Percentiles rank a stretch among this genome's conserved stretches.
These are phyloP conservation scores for Leccinum variicolor DNA, from an alignment of 768 basidiomycete species.

Conservation along the genomic window DNA sequence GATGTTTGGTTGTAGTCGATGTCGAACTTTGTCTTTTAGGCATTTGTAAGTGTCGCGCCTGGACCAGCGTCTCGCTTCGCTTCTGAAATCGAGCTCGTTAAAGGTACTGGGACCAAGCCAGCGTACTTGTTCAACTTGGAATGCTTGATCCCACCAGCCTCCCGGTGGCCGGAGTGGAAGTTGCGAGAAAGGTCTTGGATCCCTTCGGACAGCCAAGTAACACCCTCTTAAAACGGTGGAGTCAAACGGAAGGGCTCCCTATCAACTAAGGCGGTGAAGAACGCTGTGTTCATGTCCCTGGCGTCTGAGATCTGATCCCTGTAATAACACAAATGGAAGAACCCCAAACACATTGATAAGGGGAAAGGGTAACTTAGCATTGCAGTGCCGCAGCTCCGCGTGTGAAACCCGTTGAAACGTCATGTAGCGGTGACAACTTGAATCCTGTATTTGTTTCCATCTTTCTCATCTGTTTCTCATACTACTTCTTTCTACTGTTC, in stretches of 20 bases:
- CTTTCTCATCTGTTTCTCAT: background rate
- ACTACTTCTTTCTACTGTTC: background rate
- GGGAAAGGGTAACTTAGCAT: background rate
- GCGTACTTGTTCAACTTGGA: slow-evolving; percentile 41
- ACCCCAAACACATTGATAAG: too few species aligned
- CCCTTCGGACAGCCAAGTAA: slow-evolving; percentile 41
- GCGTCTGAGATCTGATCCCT: background rate
- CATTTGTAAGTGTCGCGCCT: slow-evolving; percentile 14
- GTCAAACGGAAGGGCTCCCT: slow-evolving; percentile 34
- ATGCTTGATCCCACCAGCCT: slow-evolving; percentile 31
- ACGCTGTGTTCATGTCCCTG: background rate
- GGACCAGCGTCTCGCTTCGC: background rate
- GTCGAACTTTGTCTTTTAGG: slow-evolving; percentile 5
- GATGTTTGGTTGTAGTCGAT: background rate
- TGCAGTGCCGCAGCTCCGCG: slow-evolving; percentile 6
- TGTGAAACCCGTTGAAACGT: slow-evolving; percentile 11
- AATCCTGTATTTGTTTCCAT: background rate
- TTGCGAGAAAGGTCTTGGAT: slow-evolving; percentile 39
- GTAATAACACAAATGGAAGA: background rate
- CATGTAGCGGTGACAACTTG: background rate
- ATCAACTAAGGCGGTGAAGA: slow-evolving; percentile 16
- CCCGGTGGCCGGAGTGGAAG: slow-evolving; percentile 40
- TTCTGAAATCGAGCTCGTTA: background rate
- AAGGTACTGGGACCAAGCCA: slow-evolving; percentile 52
- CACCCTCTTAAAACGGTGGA: slow-evolving; percentile 35